Percentiles rank a stretch among this genome's conserved stretches.
These are phyloP conservation scores for Diutina ranongensis DNA, from an alignment of 1,139 yeast genomes.

Conservation along the genomic window DNA sequence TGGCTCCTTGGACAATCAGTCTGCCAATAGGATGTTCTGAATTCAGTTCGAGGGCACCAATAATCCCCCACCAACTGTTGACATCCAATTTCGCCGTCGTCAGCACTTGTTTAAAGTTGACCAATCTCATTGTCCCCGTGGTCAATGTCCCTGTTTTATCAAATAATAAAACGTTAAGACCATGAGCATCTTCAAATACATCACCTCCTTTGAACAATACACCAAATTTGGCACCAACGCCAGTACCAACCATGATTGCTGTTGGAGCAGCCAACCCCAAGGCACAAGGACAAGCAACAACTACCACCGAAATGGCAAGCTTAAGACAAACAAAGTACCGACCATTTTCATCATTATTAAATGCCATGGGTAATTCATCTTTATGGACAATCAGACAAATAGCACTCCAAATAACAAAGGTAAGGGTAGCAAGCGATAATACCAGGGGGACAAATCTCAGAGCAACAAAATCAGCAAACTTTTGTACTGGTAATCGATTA, in stretches of 20 bases:
- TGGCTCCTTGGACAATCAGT: slow-evolving; percentile 40
- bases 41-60: slow-evolving; percentile 52
- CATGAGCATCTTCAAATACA: slow-evolving; percentile 62
- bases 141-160: slow-evolving; percentile 97
- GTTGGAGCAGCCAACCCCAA: slow-evolving; percentile 96
- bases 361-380: slow-evolving; percentile 38
- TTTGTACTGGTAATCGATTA: slow-evolving; percentile 80
- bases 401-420: slow-evolving; percentile 60
- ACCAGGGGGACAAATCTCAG: slow-evolving; percentile 79
- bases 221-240: slow-evolving; percentile 86
- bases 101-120: slow-evolving; percentile 13
- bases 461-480: slow-evolving; percentile 78
- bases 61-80: slow-evolving; percentile 41
- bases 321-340: slow-evolving; percentile 60
- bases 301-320: slow-evolving; percentile 85
- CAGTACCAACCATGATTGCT: slow-evolving; percentile 98
- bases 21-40: slow-evolving; percentile 87
- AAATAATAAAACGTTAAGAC: slow-evolving; percentile 59
- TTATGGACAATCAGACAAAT: slow-evolving; percentile 23
- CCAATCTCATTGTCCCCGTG: slow-evolving; percentile 64
- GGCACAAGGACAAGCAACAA: slow-evolving; percentile 98
- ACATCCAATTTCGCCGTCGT: not conserved
- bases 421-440: slow-evolving; percentile 44
- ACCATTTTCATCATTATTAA: slow-evolving; percentile 43
- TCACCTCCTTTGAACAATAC: slow-evolving; percentile 91